Percentiles rank a stretch among this genome's conserved stretches.
Conservation (phyloP, 495 filamentous ascomycete species). For the Entonaema liquescens region DNA sequence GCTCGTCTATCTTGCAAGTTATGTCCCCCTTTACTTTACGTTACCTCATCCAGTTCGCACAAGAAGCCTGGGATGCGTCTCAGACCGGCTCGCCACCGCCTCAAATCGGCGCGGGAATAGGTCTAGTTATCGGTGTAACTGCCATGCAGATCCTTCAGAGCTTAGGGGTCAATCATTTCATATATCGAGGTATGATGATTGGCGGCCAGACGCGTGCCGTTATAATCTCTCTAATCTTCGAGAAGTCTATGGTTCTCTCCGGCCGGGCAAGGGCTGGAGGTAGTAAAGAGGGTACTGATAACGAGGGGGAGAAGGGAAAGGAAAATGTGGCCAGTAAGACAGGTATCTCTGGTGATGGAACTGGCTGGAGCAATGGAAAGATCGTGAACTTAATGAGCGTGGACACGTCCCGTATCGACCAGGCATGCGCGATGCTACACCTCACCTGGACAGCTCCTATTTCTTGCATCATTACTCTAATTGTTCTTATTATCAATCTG, state of each 20-base stretch:
- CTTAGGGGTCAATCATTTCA: constrained; percentile 79
- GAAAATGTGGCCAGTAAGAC: constrained; percentile 49
- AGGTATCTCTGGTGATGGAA: constrained; percentile 68
- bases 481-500: constrained; percentile 83
- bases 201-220: constrained; percentile 79
- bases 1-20: constrained; percentile 73
- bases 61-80: constrained; percentile 73
- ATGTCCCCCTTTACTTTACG: constrained; percentile 77
- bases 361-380: constrained; percentile 89
- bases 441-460: constrained; percentile 88
- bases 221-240: constrained; percentile 77
- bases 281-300: constrained; percentile 53
- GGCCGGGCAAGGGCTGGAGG: constrained; percentile 77
- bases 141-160: constrained; percentile 78
- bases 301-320: constrained; percentile 46
- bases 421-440: constrained; percentile 86
- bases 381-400: constrained; percentile 93
- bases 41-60: constrained; percentile 82
- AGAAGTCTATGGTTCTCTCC: constrained; percentile 84
- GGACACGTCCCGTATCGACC: constrained; percentile 89
- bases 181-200: constrained; percentile 82
- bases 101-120: constrained; percentile 71
- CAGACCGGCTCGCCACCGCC: constrained; percentile 62
- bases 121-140: constrained; percentile 78
- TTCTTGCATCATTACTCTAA: constrained; percentile 76